Base-by-base conservation (phyloP, 108 stramenopile genomes). In the Skeletonema potamos region DNA sequence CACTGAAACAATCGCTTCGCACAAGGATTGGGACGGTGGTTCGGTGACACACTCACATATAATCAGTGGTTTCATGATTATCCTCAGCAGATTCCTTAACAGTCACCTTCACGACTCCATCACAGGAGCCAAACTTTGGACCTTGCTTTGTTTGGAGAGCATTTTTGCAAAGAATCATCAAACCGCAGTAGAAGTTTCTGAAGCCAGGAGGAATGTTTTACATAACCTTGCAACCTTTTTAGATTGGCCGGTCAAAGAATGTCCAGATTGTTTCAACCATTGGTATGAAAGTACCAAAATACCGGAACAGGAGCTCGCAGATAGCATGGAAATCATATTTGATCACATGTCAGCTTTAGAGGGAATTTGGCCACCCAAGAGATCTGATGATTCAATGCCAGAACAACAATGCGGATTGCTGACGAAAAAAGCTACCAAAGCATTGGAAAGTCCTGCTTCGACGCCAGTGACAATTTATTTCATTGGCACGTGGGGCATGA, bases 231-330 rank as follows among this genome's bases (percentile, higher is more conserved):
- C 72, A 6, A n/a, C 36, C 5, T 78, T 78, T 68, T 43, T 78
- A 44, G 33, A 29, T 36, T 78, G 77, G 77, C 72, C 72, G 2
- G 20, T 54, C 10, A 67, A 37, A 33, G 60, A 73, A 17, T 78
- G 77, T 54, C 44, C 32, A 0, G 9, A 41, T 37, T 78, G 77
- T 36, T 78, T 78, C 55, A 58, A 67, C 26, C 9, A 66, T 15
- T 78, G 77, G 77, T 41, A 32, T 13, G 77, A 78, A 59, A 78
- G 77, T 39, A 66, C 33, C 4, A 78, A 78, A 68, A 27, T 73
- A 26, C 51, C 65, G 41, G 41, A 24, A 1, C 20, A 55, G 9
- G 29, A 27, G 3, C 57, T 76, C 28, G 75, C 9, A 1, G 17
- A 64, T 8, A 43, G 64, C 44, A 26, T 69, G 56, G 27, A 58